Conservation (phyloP, 371 early-diverging fungal genomes). For the Mortierella sp. region DNA sequence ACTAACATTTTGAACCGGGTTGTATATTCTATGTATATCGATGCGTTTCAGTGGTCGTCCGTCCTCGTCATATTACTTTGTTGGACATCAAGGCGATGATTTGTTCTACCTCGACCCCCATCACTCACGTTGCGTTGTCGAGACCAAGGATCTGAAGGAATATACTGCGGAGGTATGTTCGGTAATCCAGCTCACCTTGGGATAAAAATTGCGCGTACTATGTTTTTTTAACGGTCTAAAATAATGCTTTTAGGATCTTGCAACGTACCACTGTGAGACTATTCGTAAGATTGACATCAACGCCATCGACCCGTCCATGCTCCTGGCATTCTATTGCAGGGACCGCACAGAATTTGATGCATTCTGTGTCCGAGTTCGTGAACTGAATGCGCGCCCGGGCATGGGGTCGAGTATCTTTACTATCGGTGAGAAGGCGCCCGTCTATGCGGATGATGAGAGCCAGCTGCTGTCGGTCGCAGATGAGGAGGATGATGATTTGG, state of each 20-base stretch:
- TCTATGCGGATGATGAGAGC: slow-evolving; percentile 67
- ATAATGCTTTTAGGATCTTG: slow-evolving; percentile 82
- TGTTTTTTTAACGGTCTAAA: background rate
- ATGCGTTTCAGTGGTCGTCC: slow-evolving; percentile 95
- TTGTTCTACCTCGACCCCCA: slow-evolving; percentile 96
- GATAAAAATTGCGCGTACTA: no score
- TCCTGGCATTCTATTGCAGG: slow-evolving; percentile 89
- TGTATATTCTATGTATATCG: no score
- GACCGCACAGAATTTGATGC: slow-evolving; percentile 71
- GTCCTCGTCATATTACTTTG: slow-evolving; percentile 92
- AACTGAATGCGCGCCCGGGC: slow-evolving; percentile 57
- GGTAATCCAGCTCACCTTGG: no score
- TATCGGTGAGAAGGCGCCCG: slow-evolving; percentile 72
- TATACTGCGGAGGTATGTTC: slow-evolving; percentile 61
- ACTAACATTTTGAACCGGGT: no score
- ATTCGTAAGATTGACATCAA: slow-evolving; percentile 79
- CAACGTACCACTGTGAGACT: slow-evolving; percentile 84
- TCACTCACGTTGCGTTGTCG: slow-evolving; percentile 77
- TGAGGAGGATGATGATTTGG: slow-evolving; percentile 52
- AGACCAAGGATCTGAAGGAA: slow-evolving; percentile 62
- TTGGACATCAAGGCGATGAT: slow-evolving; percentile 86
- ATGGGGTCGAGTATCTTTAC: slow-evolving; percentile 72
- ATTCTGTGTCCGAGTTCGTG: slow-evolving; percentile 65
- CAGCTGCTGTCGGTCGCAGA: slow-evolving; percentile 44
- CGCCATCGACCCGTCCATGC: slow-evolving; percentile 92